Evolutionary conservation across 108 stramenopile species (phyloP).

Genomic region (Conticribra guillardii): DNA sequence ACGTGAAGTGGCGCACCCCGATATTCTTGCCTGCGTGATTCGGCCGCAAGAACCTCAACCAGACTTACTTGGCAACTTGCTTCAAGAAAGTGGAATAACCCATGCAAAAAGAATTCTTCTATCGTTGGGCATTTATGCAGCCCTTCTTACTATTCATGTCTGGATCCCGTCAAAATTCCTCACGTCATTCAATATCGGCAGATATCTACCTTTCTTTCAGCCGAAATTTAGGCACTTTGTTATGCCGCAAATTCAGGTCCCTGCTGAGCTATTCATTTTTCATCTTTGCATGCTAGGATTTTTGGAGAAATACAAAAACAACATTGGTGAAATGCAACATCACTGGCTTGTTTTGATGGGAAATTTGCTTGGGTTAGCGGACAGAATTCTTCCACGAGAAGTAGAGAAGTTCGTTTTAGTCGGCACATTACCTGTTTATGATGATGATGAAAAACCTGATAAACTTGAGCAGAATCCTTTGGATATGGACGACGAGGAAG

Average conservation of each 20-base stretch:
- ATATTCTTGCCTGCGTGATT: constrained; percentile 82
- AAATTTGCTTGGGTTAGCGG: constrained; percentile 58
- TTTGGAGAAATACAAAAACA: constrained; percentile 87
- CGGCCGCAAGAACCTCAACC: constrained; percentile 98
- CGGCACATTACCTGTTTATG: constrained; percentile 57
- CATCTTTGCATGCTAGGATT: constrained; percentile 92
- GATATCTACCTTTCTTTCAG: constrained; percentile 57
- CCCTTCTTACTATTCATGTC: constrained; percentile 67
- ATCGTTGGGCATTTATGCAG: constrained; percentile 73
- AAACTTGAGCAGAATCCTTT: no score
- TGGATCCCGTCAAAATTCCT: constrained; percentile 69
- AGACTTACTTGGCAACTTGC: constrained; percentile 91
- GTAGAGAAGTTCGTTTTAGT: constrained; percentile 66
- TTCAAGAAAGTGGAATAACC: constrained; percentile 83
- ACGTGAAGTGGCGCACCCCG: constrained; percentile 94
- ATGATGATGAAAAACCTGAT: no score
- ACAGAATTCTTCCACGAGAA: constrained; percentile 66
- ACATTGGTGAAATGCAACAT: constrained; percentile 81
- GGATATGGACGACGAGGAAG: constrained; percentile 6
- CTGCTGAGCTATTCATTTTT: constrained; percentile 89
- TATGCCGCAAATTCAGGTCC: constrained; percentile 90
- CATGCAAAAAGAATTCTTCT: constrained; percentile 89
- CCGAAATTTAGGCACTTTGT: constrained; percentile 82
- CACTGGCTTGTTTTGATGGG: constrained; percentile 71
- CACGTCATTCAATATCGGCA: constrained; percentile 38